Conservation (phyloP, 1,284 basidiomycete genomes). For the Naganishia cerealis region DNA sequence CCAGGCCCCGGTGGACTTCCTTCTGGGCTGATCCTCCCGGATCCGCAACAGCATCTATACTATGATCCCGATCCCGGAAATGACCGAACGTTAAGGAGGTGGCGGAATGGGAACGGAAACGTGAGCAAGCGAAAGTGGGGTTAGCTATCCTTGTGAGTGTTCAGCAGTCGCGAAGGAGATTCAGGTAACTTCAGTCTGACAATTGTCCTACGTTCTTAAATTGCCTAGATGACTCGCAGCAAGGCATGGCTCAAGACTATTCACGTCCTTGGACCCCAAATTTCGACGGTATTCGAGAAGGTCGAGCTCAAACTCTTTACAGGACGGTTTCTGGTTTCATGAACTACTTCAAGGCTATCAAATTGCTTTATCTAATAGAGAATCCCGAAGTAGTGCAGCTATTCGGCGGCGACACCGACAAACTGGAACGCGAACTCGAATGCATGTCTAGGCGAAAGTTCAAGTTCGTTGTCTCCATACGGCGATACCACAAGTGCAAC, state of each 20-base stretch:
- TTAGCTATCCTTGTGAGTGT: conserved; percentile 30
- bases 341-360: conserved; percentile 99
- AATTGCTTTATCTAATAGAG: conserved; percentile 97
- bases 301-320: conserved; percentile 94
- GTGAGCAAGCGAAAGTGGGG: conserved; percentile 51
- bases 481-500: conserved; percentile 98
- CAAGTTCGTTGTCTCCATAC: conserved; percentile 99
- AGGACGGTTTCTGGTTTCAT: conserved; percentile 99
- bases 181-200: not conserved
- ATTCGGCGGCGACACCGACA: conserved; percentile 96
- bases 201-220: not conserved
- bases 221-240: conserved; percentile 35
- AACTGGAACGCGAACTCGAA: conserved; percentile 92
- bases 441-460: conserved; percentile 97
- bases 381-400: conserved; percentile 97
- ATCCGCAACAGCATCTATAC: conserved; percentile 34
- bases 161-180: conserved; percentile 2
- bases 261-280: conserved; percentile 54
- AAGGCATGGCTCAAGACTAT: conserved; percentile 43
- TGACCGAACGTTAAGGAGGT: conserved; percentile 59
- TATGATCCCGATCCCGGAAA: conserved; percentile 75
- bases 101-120: conserved; percentile 53
- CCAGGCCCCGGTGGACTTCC: conserved; percentile 30
- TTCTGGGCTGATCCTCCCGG: conserved; percentile 28
- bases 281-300: conserved; percentile 58